Percentiles rank a stretch among this genome's conserved stretches.
phyloP scores from a whole-genome alignment of 352 stramenopile genomes.

The Aphanomyces cochlioides region DNA sequence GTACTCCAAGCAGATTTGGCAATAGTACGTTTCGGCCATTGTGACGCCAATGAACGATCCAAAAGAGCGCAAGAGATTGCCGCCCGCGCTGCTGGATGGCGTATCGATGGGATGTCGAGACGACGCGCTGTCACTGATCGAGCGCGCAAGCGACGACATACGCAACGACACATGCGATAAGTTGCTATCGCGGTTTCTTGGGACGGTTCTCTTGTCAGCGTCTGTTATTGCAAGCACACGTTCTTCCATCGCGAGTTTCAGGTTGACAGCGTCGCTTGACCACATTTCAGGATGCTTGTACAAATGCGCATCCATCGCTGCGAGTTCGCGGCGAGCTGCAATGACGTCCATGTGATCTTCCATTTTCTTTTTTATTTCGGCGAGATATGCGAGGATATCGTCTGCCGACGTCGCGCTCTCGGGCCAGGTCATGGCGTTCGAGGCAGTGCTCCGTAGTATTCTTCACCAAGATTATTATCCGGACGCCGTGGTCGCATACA shows the following conservation, averaged over 20 bases:
- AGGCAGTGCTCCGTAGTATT: too few species aligned
- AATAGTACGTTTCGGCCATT: conserved; percentile 69
- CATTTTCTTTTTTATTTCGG: background rate
- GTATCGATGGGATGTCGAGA: too few species aligned
- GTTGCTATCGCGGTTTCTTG: background rate
- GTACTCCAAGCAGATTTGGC: conserved; percentile 77
- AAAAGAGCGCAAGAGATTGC: conserved; percentile 40
- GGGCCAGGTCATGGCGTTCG: too few species aligned
- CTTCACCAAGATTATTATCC: too few species aligned
- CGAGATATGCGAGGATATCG: background rate
- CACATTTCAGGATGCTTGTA: background rate
- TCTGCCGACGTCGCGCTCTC: background rate
- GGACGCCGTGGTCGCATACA: too few species aligned
- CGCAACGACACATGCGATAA: background rate
- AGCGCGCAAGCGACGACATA: background rate
- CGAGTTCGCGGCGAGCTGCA: background rate
- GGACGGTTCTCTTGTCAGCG: background rate
- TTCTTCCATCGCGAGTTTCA: conserved; percentile 7
- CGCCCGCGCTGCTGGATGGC: background rate
- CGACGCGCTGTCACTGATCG: too few species aligned
- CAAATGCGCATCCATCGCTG: background rate
- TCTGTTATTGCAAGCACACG: background rate
- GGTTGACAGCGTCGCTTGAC: background rate
- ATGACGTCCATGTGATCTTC: background rate
- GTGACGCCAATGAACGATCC: conserved; percentile 50